Evolutionary conservation across 2,329 filamentous ascomycete genomes (phyloP).

Genomic region (Tolypocladium sp.): DNA sequence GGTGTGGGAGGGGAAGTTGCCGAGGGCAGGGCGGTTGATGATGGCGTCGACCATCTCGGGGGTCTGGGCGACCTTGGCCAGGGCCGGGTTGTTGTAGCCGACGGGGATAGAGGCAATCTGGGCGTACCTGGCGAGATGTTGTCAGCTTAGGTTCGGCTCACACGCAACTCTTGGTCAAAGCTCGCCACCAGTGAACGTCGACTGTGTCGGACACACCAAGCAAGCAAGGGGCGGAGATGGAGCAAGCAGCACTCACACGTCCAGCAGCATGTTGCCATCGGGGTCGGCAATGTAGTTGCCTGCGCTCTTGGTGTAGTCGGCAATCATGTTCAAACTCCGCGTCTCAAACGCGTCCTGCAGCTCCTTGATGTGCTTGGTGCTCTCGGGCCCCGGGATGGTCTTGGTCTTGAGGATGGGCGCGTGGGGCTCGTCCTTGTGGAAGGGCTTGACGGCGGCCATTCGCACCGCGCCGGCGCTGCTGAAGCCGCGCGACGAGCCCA

Average conservation of each 20-base stretch:
- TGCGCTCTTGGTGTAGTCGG: constrained; percentile 62
- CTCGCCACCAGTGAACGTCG: background rate
- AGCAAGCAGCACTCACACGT: constrained; percentile 43
- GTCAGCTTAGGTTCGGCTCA: background rate
- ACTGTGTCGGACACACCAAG: background rate
- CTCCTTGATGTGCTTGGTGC: constrained; percentile 58
- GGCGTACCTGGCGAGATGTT: constrained; percentile 51
- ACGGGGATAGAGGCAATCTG: constrained; percentile 91
- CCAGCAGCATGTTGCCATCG: constrained; percentile 63
- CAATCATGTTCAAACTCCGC: constrained; percentile 74
- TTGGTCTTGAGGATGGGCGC: constrained; percentile 44
- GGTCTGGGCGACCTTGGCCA: constrained; percentile 60
- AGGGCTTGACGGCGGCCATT: constrained; percentile 25
- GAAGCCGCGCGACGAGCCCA: constrained; percentile 4
- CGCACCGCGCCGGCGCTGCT: constrained; percentile 8
- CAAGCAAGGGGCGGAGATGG: background rate
- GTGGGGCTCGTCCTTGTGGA: constrained; percentile 40
- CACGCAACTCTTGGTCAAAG: background rate
- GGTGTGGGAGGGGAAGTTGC: constrained; percentile 82
- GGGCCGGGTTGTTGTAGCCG: constrained; percentile 81
- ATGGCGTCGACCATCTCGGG: constrained; percentile 72
- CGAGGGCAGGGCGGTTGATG: constrained; percentile 82
- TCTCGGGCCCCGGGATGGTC: constrained; percentile 65
- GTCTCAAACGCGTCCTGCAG: constrained; percentile 78
- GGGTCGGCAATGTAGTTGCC: constrained; percentile 76